phyloP scores from a whole-genome alignment of 176 grass and related monocot genomes.

The Microstegium vimineum region DNA sequence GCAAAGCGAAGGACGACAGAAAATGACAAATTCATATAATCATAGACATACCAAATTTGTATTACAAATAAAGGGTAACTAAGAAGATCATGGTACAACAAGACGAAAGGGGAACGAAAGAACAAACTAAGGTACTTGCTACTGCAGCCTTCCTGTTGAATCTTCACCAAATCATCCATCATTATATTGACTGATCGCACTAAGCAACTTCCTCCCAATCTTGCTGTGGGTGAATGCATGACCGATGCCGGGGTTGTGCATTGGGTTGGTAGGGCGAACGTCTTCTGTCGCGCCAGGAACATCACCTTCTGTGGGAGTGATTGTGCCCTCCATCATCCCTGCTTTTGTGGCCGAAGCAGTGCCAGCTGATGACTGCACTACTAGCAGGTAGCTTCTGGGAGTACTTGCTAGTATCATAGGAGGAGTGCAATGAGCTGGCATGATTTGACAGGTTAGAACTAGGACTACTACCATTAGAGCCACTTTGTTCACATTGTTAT shows the following conservation, averaged over 20 bases:
- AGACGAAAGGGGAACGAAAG: too few relatives aligned
- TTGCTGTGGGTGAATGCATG: constrained; percentile 34
- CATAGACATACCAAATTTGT: too few relatives aligned
- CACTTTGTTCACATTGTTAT: neutral
- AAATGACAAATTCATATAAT: too few relatives aligned
- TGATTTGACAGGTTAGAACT: neutral
- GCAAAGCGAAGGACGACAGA: too few relatives aligned
- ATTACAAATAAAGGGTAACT: too few relatives aligned
- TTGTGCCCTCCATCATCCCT: neutral
- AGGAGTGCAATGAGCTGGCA: neutral
- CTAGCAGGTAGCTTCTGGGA: neutral
- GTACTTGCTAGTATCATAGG: neutral
- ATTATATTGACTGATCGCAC: too few relatives aligned
- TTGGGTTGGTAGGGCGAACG: neutral
- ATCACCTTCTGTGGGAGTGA: neutral
- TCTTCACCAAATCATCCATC: neutral
- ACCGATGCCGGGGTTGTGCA: constrained; percentile 34
- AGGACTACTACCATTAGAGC: neutral
- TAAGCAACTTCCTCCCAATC: constrained; percentile 31
- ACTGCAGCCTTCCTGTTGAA: neutral
- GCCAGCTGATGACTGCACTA: neutral
- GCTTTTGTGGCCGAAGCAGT: neutral
- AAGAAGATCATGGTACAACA: too few relatives aligned
- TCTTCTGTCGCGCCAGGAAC: neutral
- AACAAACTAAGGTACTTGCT: neutral